Evolutionary conservation across 306 rosid species (phyloP).

Genomic region (Acacia crassicarpa): DNA sequence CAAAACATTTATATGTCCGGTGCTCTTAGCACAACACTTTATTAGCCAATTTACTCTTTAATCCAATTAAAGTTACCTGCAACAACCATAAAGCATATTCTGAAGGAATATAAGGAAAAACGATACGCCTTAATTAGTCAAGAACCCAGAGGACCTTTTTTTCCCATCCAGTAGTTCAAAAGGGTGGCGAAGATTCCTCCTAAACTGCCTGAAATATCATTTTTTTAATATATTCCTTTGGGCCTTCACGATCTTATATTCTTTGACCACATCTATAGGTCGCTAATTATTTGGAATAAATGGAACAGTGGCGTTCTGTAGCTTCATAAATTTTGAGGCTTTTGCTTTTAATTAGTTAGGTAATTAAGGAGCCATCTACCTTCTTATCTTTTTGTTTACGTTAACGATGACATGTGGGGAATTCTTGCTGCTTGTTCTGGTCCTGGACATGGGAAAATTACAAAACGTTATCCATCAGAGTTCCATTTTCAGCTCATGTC

Average conservation of each 20-base stretch:
- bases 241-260: background rate
- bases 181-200: slow-evolving; percentile 1
- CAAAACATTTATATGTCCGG: too few relatives aligned
- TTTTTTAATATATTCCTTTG: slow-evolving; percentile 10
- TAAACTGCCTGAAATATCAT: background rate
- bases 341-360: background rate
- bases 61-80: background rate
- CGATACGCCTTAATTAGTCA: background rate
- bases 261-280: slow-evolving; percentile 24
- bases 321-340: background rate
- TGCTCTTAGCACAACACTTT: too few relatives aligned
- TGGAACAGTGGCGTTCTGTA: background rate
- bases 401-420: background rate
- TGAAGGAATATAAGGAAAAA: background rate
- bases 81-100: background rate
- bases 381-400: background rate
- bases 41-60: too few relatives aligned
- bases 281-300: slow-evolving; percentile 24
- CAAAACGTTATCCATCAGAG: background rate
- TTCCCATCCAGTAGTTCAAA: slow-evolving; percentile 7
- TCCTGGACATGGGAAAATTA: background rate
- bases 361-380: background rate
- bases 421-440: background rate
- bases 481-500: background rate
- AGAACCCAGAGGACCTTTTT: background rate